Evolutionary conservation across 768 basidiomycete species (phyloP), one percentile per base, ranked within the genome.

Genomic region (Amanita rimosa): DNA sequence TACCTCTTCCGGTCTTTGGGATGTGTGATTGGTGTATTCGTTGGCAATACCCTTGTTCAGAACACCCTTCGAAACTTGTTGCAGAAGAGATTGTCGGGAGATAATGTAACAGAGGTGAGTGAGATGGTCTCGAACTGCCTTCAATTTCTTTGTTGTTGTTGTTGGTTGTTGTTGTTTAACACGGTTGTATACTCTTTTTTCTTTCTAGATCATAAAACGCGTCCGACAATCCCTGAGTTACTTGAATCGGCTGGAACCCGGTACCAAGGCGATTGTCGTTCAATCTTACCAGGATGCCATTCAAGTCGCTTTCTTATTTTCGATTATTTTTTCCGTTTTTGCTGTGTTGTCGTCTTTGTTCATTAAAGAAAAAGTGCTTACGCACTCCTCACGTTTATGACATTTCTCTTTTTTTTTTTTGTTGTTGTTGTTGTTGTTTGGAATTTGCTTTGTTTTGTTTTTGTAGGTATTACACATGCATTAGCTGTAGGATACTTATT

Each of bases 1-100:
- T 81, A 82, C 58, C 76, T 83, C 31, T 83, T 82, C 67, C 76
- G 80, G 29, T 80, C 79, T 3, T 58, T 82, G 10, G 80, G 80
- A 2, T 71, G 70, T 2, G 77, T 82, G 5, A 61, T 81, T 16
- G 77, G 78, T 1, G 55, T 82, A 1, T 79, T 79, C 0, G 59
- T 76, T 0, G 75, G 75, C 3, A 79, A 76, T 46, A 74, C 79
- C 0, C 55, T 82, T n/a, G 63, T 78, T 0, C 79, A 82, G 58
- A 62, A 67, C 35, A 68, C 67, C 1, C 65, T 83, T 11, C 68
- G 78, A 1, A 62, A 58, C 6, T 60, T 64, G 9, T 67, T 81
- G 6, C 68, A 62, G 16, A 53, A 54, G 24, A 67, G 64, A 29
- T 63, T 82, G 1, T 60, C 68, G 3, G 71, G 73, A 2, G 54